These are phyloP conservation scores for Iris macrosiphon DNA, from an alignment of 106 monocot species.

Conservation along the genomic window DNA sequence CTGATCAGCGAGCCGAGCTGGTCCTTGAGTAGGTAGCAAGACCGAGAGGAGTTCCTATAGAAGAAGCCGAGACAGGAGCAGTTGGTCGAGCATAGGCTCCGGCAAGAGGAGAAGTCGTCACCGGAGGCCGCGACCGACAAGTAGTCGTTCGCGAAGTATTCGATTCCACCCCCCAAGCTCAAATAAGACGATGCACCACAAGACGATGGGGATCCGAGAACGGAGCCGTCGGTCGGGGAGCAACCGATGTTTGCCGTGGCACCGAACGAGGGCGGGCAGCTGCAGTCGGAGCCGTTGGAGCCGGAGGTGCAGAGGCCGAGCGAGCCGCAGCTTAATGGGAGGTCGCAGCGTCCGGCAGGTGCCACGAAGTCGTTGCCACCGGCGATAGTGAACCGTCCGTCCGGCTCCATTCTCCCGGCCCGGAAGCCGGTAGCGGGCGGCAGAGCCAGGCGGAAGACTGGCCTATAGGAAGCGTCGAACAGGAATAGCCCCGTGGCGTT, in stretches of 20 bases:
- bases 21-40: conserved; percentile 49
- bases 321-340: conserved; percentile 44
- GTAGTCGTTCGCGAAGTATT: conserved; percentile 61
- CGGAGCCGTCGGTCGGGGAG: conserved; percentile 42
- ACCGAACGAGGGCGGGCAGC: conserved; percentile 43
- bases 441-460: conserved; percentile 12
- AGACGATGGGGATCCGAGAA: conserved; percentile 13
- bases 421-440: conserved; percentile 17
- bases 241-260: conserved; percentile 29
- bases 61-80: conserved; percentile 78
- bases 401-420: conserved; percentile 26
- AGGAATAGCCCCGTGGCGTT: conserved; percentile 61
- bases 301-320: conserved; percentile 43
- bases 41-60: conserved; percentile 36
- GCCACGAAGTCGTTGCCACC: conserved; percentile 52
- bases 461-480: conserved; percentile 2
- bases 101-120: conserved; percentile 24
- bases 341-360: conserved; percentile 41
- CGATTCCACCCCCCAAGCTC: conserved; percentile 17
- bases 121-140: conserved; percentile 17
- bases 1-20: conserved; percentile 44
- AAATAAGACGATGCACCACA: conserved; percentile 20
- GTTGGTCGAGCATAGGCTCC: conserved; percentile 37
- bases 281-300: conserved; percentile 28
- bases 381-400: conserved; percentile 57